Conservation (phyloP, 371 early-diverging fungal genomes). For the Mycotypha africana region DNA sequence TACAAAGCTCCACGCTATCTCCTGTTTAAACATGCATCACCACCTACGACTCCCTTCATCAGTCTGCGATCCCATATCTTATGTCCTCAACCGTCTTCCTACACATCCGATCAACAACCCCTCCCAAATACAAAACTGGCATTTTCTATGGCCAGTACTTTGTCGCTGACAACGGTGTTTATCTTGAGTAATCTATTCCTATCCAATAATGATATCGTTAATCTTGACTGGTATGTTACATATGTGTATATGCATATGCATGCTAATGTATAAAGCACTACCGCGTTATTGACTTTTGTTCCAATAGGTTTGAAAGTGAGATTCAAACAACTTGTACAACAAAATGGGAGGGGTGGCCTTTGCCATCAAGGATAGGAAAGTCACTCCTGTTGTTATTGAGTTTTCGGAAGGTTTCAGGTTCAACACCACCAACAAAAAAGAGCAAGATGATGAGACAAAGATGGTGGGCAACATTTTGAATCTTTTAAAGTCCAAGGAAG, state of each 20-base stretch:
- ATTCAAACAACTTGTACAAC: conserved; percentile 1
- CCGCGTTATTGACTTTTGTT: conserved; percentile 1
- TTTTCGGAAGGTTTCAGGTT: conserved; percentile 5
- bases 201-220: conserved; percentile 5
- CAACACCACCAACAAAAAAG: conserved; percentile 4
- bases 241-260: conserved; percentile 7
- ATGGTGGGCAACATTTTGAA: background rate
- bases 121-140: too few relatives aligned
- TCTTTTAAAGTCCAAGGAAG: conserved; percentile 2
- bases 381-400: conserved; percentile 4
- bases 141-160: too few relatives aligned
- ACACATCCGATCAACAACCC: too few relatives aligned
- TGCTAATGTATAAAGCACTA: conserved; percentile 8
- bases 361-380: conserved; percentile 1
- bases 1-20: too few relatives aligned
- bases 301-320: conserved; percentile 8
- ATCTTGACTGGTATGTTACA: conserved; percentile 10
- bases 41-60: too few relatives aligned
- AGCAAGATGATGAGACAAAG: conserved; percentile 3
- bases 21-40: too few relatives aligned
- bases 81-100: too few relatives aligned
- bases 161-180: conserved; percentile 4
- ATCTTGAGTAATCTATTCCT: conserved; percentile 6
- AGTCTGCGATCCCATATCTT: too few relatives aligned
- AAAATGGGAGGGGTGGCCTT: conserved; percentile 7